A percentile compares a stretch with the other conserved stretches of the same genome.
These are phyloP conservation scores for Pleurostoma richardsiae DNA, from an alignment of 2,329 filamentous ascomycete species.

Conservation along the genomic window DNA sequence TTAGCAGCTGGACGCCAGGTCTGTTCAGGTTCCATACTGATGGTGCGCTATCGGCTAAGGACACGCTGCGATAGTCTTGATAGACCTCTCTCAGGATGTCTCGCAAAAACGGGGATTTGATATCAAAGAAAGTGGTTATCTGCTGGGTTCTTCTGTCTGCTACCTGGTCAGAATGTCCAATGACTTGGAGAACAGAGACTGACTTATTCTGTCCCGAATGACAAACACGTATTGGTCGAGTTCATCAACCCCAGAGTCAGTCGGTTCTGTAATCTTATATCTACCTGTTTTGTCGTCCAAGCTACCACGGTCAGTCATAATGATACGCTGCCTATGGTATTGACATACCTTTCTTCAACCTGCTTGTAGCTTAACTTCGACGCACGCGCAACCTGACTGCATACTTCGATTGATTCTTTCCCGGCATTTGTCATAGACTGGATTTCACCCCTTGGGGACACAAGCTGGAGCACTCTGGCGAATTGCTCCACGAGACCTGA, in stretches of 20 bases:
- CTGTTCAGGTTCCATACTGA: constrained; percentile 1
- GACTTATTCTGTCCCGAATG: constrained; percentile 6
- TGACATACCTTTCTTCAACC: not conserved
- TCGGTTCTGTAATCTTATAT: constrained; percentile 3
- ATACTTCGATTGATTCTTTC: not conserved
- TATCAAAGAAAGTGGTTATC: constrained; percentile 1
- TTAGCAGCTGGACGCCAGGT: constrained; percentile 3
- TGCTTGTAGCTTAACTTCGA: not conserved
- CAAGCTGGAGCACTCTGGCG: not conserved
- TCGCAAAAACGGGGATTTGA: constrained; percentile 5
- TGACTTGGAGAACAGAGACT: constrained; percentile 7
- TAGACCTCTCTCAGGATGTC: constrained; percentile 6
- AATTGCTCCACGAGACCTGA: not conserved
- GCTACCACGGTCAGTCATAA: constrained; percentile 3
- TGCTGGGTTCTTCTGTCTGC: not conserved
- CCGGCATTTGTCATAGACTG: not conserved
- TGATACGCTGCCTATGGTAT: not conserved
- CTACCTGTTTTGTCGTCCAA: constrained; percentile 8
- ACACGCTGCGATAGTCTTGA: constrained; percentile 1
- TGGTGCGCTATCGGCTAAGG: not conserved
- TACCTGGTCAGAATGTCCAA: not conserved
- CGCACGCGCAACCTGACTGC: not conserved
- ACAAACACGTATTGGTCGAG: constrained; percentile 11
- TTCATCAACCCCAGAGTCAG: not conserved
- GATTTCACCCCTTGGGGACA: not conserved